Evolutionary conservation across 2,329 filamentous ascomycete species (phyloP), one percentile per base, ranked within the genome.

Genomic region (Aspergillus piperis): DNA sequence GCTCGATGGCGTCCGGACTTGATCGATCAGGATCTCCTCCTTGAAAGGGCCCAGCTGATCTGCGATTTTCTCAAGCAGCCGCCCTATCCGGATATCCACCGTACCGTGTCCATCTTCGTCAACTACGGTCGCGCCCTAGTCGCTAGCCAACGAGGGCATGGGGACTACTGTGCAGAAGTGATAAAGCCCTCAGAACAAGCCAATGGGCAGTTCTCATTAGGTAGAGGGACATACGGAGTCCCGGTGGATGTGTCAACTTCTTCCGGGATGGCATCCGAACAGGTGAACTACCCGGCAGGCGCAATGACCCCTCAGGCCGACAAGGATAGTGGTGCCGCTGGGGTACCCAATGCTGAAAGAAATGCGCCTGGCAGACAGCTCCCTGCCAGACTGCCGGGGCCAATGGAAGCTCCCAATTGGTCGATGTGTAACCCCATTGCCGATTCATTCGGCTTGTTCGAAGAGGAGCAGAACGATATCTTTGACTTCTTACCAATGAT

Each of bases 21-120:
- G 30, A 74, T 75, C 49, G 66, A 74, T 38, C 70, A 73, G 47
- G 60, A 61, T 10, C 53, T 74, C 10, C 62, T 75, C 8, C 62
- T 75, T 13, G 70, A 73, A 48, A 52, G 73, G 58, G 73, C 68
- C 8, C 70, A 74, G 39, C 67, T 64, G 44, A 73, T 75, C 25
- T 70, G 71, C 47, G 73, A 74, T 44, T 73, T 74, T 53, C 61
- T 75, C 17, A 75, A 73, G 50, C 71, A 73, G 36, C 73, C 73
- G 15, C 73, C 73, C 0, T 75, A 75, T 51, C 73, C 73, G n/a
- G 73, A 75, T 30, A 74, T 75, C n/a, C 73, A 75, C 58, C 70
- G 73, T 27, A 75, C 73, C 4, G 73, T 75, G 25, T 75, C 73
- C 25, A 73, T 75, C 54, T 75, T 75, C 49, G 71, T 73, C 42